phyloP scores from a whole-genome alignment of 148 eudicot genomes.

The Euryodendron excelsum region DNA sequence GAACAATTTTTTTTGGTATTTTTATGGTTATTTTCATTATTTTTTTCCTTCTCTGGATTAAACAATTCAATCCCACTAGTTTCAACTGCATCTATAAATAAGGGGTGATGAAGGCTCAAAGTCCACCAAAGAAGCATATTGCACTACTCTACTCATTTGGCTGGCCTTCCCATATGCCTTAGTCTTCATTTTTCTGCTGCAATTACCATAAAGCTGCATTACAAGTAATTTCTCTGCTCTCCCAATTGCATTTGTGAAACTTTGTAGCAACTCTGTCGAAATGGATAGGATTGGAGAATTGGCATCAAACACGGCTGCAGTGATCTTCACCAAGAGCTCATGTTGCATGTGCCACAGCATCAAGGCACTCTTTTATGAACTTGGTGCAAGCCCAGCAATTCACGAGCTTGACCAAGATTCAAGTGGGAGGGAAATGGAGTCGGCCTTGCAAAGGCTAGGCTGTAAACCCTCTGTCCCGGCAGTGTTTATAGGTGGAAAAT shows the following conservation, averaged over 20 bases:
- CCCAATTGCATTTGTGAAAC: too few species aligned
- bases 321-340: slow-evolving; percentile 56
- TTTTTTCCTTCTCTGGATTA: too few species aligned
- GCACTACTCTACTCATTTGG: not conserved
- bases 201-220: too few species aligned
- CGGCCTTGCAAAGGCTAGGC: slow-evolving; percentile 32
- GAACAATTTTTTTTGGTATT: too few species aligned
- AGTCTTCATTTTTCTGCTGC: too few species aligned
- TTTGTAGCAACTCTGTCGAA: not conserved
- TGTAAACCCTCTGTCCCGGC: slow-evolving; percentile 46
- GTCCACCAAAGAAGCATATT: slow-evolving; percentile 3
- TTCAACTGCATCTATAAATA: slow-evolving; percentile 34
- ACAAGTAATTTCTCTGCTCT: not conserved
- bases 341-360: slow-evolving; percentile 54
- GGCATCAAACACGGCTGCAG: slow-evolving; percentile 41
- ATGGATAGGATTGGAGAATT: slow-evolving; percentile 44
- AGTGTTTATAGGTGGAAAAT: slow-evolving; percentile 46
- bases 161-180: too few species aligned
- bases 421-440: slow-evolving; percentile 43
- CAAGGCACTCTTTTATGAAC: slow-evolving; percentile 36
- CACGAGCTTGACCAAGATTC: slow-evolving; percentile 41
- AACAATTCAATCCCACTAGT: slow-evolving; percentile 15
- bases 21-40: too few species aligned
- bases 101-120: slow-evolving; percentile 23
- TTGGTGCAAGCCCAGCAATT: slow-evolving; percentile 52